Conservation (phyloP, 306 rosid species). For the Cucurbita moschata region DNA sequence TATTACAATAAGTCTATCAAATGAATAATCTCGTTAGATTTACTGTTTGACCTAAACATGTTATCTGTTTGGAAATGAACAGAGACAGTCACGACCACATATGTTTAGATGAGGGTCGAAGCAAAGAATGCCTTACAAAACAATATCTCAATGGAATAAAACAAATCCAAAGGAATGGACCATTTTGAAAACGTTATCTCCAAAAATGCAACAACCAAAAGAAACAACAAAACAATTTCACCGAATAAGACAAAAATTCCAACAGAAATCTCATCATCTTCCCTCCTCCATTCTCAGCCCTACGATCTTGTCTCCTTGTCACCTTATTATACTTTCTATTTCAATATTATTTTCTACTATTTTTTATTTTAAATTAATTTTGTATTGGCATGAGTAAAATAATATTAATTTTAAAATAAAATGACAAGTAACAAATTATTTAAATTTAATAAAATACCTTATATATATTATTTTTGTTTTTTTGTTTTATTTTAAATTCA, state of each 20-base stretch:
- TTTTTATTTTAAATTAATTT: no score
- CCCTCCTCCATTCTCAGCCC: not conserved
- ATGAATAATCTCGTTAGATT: no score
- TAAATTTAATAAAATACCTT: no score
- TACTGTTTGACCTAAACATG: no score
- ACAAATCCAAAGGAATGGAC: conserved; percentile 1
- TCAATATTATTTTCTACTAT: no score
- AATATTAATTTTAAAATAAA: no score
- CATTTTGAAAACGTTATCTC: not conserved
- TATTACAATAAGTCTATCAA: no score
- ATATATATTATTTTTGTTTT: no score
- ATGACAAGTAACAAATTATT: no score
- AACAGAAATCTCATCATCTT: not conserved
- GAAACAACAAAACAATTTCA: not conserved
- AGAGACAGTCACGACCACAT: not conserved
- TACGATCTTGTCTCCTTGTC: not conserved
- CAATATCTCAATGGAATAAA: not conserved
- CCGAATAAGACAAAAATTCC: not conserved
- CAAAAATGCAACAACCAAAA: not conserved
- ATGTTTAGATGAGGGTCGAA: not conserved
- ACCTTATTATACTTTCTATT: not conserved
- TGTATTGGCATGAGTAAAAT: no score
- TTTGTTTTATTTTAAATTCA: no score
- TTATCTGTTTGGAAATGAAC: not conserved
- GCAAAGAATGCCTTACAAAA: not conserved